Base-by-base conservation (phyloP, 129 eudicot genomes). In the Flaveria linearis region DNA sequence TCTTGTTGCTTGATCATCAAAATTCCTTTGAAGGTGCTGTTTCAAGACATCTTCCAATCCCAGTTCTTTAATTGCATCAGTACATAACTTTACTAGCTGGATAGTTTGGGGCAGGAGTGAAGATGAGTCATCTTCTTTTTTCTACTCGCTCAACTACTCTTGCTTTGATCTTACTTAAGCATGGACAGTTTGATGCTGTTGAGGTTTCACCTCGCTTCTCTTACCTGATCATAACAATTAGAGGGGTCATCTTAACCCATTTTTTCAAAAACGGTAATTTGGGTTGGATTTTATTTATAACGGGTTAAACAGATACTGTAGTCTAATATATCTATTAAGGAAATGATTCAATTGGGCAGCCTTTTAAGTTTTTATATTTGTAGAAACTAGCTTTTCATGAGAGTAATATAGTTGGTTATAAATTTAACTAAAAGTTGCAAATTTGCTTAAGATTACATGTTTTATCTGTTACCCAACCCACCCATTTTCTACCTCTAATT, bases 141-240 rank as follows among this genome's bases (percentile, higher is more conserved):
- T 91, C 89, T 73, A 82, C 86, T 74, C 97, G 91, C 75, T 87
- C 96, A 78, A 86, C 87, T 56, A 86, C 84, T 65, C 91, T 94
- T 79, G 92, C 99, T 47, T 73, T 87, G 63, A 57, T 89, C 82
- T 86, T 94, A 77, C 92, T 91, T 68, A 89, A 82, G 50, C 90
- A 94, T 83, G 89, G 92, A 30, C 99, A 94, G 68, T 87, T 77
- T 71, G 85, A 90, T 80, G 97, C 97, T 45, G 89, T 88, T 72
- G 93, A 94, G 99, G 99, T 94, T 80, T 75, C 77, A n/a, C 84
- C 74, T 41, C 50, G 26, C 17, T 57, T 45, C 56, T 18, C 26
- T 33, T 78, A 73, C 47, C 7, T 33, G 10, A 58, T 72, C 36
- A 36, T 72, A 3, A 43, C 78, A 64, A 42, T 20, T 72, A 75